These are phyloP conservation scores for Sarcodon sp. DNA, from an alignment of 768 basidiomycete genomes.

Conservation along the genomic window DNA sequence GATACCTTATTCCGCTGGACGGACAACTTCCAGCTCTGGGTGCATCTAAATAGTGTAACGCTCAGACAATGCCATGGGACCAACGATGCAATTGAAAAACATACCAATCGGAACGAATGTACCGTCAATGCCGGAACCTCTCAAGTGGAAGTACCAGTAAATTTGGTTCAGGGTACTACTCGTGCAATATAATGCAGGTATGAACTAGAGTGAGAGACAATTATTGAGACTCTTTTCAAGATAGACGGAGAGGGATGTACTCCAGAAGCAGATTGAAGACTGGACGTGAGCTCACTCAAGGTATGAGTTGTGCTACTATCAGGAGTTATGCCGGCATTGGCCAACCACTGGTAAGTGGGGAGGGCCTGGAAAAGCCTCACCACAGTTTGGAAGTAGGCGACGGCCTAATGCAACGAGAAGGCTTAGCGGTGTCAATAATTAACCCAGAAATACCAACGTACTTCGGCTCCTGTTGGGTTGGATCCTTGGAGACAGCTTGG, in stretches of 20 bases:
- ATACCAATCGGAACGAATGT: conserved; percentile 44
- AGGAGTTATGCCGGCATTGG: conserved; percentile 62
- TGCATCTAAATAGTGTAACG: conserved; percentile 24
- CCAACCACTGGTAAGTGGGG: conserved; percentile 65
- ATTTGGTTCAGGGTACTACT: conserved; percentile 26
- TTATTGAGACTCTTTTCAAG: no score
- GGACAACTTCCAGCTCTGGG: conserved; percentile 36
- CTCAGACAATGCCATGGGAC: no score
- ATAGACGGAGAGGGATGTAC: conserved; percentile 15
- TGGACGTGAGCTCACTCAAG: conserved; percentile 36
- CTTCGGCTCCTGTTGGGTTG: conserved; percentile 51
- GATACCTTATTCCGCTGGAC: conserved; percentile 46
- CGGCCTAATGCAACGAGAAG: conserved; percentile 29
- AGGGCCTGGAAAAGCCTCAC: conserved; percentile 52
- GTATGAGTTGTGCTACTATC: conserved; percentile 41
- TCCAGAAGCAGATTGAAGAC: conserved; percentile 40
- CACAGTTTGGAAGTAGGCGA: conserved; percentile 50
- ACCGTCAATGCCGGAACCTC: conserved; percentile 59
- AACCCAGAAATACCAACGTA: conserved; percentile 9
- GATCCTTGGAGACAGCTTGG: conserved; percentile 45
- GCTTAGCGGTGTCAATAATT: no score
- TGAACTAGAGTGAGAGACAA: conserved; percentile 12
- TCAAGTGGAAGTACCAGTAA: conserved; percentile 51
- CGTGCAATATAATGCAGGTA: conserved; percentile 34
- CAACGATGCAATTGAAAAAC: conserved; percentile 6